Evolutionary conservation across 768 basidiomycete genomes (phyloP).

Genomic region (Tulasnella calospora): DNA sequence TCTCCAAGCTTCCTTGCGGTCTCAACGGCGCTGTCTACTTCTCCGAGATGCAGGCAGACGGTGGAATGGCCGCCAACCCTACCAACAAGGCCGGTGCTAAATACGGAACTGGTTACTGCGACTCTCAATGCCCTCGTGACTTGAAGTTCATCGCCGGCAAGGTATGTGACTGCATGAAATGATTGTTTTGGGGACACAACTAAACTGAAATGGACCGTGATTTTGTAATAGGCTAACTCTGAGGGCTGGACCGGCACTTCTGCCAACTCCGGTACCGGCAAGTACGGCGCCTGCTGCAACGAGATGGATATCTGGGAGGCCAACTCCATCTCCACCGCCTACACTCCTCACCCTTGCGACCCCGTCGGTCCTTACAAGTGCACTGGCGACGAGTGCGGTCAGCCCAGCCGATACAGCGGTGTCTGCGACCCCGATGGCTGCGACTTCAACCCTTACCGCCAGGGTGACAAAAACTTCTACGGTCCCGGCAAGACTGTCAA

Average conservation of each 20-base stretch:
- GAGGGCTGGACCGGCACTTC: conserved; percentile 41
- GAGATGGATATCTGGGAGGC: conserved; percentile 62
- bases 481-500: conserved; percentile 48
- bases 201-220: neutral
- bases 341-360: conserved; percentile 51
- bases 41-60: conserved; percentile 55
- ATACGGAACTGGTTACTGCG: conserved; percentile 61
- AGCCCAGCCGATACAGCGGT: conserved; percentile 25
- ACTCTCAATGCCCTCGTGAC: conserved; percentile 56
- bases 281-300: conserved; percentile 49
- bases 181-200: no score
- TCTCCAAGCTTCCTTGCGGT: conserved; percentile 53
- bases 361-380: conserved; percentile 43
- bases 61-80: conserved; percentile 46
- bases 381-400: conserved; percentile 42
- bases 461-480: conserved; percentile 47
- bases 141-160: conserved; percentile 57
- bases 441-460: conserved; percentile 60
- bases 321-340: conserved; percentile 48
- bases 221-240: conserved; percentile 44
- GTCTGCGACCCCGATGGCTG: conserved; percentile 55
- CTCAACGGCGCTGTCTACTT: conserved; percentile 61
- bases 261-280: conserved; percentile 46
- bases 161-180: conserved; percentile 35
- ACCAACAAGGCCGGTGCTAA: conserved; percentile 54